Evolutionary conservation across 73 alveolate genomes (phyloP).

Genomic region (Symbiodinium natans): DNA sequence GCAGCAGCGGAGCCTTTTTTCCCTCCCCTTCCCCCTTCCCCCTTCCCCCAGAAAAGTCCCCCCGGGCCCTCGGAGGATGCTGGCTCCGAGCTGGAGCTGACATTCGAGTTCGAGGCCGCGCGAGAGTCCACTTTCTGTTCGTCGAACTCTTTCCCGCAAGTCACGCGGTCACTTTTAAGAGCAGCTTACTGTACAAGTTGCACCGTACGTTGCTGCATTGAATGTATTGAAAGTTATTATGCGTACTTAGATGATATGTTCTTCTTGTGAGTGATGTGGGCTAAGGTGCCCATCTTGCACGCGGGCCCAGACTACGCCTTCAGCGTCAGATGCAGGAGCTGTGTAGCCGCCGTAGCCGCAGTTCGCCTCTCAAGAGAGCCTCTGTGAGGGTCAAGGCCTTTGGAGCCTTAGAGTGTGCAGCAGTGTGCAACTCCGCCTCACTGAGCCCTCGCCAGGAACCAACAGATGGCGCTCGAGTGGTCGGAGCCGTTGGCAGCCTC

Average conservation of each 20-base stretch:
- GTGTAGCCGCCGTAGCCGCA: background rate
- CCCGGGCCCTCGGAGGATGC: no score
- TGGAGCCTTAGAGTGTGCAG: no score
- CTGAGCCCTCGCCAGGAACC: constrained; percentile 44
- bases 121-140: background rate
- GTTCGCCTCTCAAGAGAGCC: background rate
- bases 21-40: no score
- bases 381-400: no score
- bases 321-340: constrained; percentile 80
- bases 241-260: background rate
- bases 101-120: constrained; percentile 22
- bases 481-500: constrained; percentile 36
- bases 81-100: no score
- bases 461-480: constrained; percentile 71
- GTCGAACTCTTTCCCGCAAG: no score
- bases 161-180: no score
- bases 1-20: no score
- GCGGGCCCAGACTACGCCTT: constrained; percentile 28
- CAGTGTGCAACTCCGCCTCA: no score
- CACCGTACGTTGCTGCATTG: no score
- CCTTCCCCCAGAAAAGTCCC: no score
- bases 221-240: background rate
- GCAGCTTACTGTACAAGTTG: no score
- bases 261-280: background rate
- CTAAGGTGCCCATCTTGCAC: constrained; percentile 43